Evolutionary conservation across 1,139 yeast genomes (phyloP).

Genomic region (Eremothecium gossypii): DNA sequence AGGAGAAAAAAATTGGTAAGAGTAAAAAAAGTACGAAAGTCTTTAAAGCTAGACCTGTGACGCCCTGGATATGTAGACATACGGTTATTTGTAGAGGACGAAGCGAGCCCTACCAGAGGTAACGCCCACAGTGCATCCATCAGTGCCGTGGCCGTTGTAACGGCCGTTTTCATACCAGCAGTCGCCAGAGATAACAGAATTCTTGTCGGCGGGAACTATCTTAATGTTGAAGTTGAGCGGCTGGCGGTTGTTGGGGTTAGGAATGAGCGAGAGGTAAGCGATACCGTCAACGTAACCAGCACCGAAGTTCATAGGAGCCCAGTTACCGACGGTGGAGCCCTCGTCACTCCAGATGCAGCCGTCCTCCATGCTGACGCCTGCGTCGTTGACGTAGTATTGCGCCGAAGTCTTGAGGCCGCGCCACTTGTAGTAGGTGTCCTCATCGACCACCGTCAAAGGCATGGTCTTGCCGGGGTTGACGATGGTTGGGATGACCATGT

Average conservation of each 20-base stretch:
- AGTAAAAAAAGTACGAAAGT: neutral
- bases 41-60: neutral
- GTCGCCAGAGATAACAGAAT: constrained; percentile 53
- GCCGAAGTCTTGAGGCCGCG: constrained; percentile 75
- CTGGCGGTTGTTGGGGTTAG: constrained; percentile 80
- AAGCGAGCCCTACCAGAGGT: constrained; percentile 63
- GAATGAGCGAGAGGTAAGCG: constrained; percentile 84
- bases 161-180: constrained; percentile 75
- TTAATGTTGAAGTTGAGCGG: constrained; percentile 79
- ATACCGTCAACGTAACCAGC: constrained; percentile 76
- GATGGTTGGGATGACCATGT: constrained; percentile 89
- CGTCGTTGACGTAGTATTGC: constrained; percentile 94
- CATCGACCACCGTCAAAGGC: constrained; percentile 72
- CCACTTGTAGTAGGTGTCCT: constrained; percentile 73
- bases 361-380: constrained; percentile 79
- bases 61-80: neutral
- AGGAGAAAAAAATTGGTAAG: neutral
- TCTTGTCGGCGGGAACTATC: constrained; percentile 58
- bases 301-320: constrained; percentile 96
- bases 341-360: constrained; percentile 90
- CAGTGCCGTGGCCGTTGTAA: constrained; percentile 52
- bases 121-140: constrained; percentile 93
- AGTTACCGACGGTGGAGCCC: constrained; percentile 84
- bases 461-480: constrained; percentile 57
- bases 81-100: constrained; percentile 34